These are phyloP conservation scores for Wickerhamiella occidentalis DNA, from an alignment of 805 yeast species.

Conservation along the genomic window DNA sequence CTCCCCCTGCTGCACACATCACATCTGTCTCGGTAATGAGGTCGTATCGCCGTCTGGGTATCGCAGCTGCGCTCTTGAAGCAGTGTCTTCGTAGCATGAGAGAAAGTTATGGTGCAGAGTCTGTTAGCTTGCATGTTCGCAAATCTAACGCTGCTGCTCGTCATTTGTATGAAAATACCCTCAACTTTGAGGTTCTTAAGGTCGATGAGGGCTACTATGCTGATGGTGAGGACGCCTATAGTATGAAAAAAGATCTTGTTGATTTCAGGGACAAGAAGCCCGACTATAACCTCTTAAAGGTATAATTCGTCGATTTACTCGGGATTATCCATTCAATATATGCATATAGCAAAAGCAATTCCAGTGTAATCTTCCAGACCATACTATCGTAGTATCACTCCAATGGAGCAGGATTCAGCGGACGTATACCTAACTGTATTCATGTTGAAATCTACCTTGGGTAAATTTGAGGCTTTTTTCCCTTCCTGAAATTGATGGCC, in stretches of 20 bases:
- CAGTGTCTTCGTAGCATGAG: conserved; percentile 69
- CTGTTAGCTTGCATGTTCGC: conserved; percentile 86
- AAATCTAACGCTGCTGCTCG: conserved; percentile 88
- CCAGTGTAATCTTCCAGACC: no score
- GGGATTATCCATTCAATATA: no score
- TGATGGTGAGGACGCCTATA: conserved; percentile 95
- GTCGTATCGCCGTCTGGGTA: conserved; percentile 86
- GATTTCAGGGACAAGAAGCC: background rate
- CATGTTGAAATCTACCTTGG: no score
- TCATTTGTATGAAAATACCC: conserved; percentile 77
- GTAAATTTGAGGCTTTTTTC: no score
- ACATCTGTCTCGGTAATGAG: conserved; percentile 92
- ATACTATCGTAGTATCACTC: no score
- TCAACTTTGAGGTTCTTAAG: conserved; percentile 67
- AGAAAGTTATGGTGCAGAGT: conserved; percentile 69
- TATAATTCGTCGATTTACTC: no score
- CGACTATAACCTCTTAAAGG: conserved; percentile 3
- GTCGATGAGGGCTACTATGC: conserved; percentile 87
- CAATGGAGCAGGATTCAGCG: no score
- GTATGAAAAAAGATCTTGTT: conserved; percentile 53
- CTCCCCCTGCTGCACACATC: conserved; percentile 68
- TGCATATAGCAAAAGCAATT: no score
- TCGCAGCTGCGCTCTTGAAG: conserved; percentile 76
- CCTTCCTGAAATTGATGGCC: no score
- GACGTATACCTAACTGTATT: no score